phyloP scores from a whole-genome alignment of 2,329 filamentous ascomycete genomes.

The Colletotrichum chlorophyti region DNA sequence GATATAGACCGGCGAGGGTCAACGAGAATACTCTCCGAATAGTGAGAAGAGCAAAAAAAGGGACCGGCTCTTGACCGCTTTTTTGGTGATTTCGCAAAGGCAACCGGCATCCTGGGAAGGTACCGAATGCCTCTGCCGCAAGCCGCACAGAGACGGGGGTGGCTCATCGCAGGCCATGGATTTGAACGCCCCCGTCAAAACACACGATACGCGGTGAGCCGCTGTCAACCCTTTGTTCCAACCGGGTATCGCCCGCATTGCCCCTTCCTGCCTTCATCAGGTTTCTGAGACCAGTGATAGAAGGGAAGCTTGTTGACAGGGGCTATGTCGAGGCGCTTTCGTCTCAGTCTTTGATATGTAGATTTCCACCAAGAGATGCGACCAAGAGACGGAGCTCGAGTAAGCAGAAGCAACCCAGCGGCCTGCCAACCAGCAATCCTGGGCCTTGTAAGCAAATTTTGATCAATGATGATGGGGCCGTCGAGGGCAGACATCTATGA shows the following conservation, averaged over 20 bases:
- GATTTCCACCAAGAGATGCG: too few relatives aligned
- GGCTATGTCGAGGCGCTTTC: neutral
- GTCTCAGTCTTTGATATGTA: neutral
- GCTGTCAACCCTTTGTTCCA: constrained; percentile 14
- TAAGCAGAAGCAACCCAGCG: too few relatives aligned
- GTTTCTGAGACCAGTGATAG: neutral
- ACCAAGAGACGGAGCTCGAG: too few relatives aligned
- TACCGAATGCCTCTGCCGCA: neutral
- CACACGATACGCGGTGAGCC: constrained; percentile 15
- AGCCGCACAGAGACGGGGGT: constrained; percentile 4
- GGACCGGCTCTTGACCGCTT: constrained; percentile 16
- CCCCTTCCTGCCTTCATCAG: neutral
- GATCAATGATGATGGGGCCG: too few relatives aligned
- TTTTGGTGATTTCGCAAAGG: constrained; percentile 16
- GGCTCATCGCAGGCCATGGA: neutral
- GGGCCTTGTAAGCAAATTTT: neutral
- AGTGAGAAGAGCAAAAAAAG: neutral
- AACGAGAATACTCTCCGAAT: neutral
- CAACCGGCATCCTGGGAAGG: constrained; percentile 11
- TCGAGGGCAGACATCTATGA: too few relatives aligned
- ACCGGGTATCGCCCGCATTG: neutral
- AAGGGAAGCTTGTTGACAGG: neutral
- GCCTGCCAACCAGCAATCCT: too few relatives aligned
- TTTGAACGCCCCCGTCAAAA: constrained; percentile 2
- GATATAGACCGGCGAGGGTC: neutral